Evolutionary conservation across 1,139 yeast species (phyloP).

Genomic region (Scheffersomyces cryptocercus): DNA sequence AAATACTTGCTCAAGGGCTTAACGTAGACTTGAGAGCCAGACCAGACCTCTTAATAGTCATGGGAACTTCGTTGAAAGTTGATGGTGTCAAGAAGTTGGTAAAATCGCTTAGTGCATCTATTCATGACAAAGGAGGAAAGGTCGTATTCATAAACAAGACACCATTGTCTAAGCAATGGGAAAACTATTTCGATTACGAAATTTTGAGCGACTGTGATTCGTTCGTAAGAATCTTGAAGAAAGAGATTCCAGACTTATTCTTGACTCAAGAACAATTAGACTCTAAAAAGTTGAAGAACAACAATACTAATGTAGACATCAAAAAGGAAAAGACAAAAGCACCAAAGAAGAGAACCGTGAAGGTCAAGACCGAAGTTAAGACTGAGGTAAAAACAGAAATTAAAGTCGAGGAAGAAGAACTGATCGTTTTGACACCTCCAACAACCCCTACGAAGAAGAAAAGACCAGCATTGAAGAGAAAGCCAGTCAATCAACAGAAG

Average conservation of each 20-base stretch:
- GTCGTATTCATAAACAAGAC: slow-evolving; percentile 66
- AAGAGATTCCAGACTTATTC: slow-evolving; percentile 59
- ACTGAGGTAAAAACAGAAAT: slow-evolving; percentile 5
- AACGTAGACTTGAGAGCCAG: slow-evolving; percentile 53
- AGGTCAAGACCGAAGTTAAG: slow-evolving; percentile 9
- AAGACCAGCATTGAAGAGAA: slow-evolving; percentile 14
- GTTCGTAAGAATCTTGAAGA: slow-evolving; percentile 60
- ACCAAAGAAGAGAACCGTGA: slow-evolving; percentile 2
- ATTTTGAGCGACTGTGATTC: slow-evolving; percentile 78
- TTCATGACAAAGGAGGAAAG: slow-evolving; percentile 62
- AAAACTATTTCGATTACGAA: slow-evolving; percentile 65
- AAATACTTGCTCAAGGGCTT: slow-evolving; percentile 60
- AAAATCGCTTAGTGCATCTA: slow-evolving; percentile 54
- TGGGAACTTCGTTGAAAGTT: slow-evolving; percentile 77
- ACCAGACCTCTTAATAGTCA: slow-evolving; percentile 67
- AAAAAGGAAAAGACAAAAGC: slow-evolving; percentile 8
- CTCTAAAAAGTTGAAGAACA: slow-evolving; percentile 38
- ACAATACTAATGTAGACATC: slow-evolving; percentile 7
- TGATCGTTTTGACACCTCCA: slow-evolving; percentile 27
- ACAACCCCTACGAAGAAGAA: slow-evolving; percentile 29
- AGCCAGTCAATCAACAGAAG: background rate
- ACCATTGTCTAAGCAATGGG: slow-evolving; percentile 55
- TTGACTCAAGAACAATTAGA: slow-evolving; percentile 54
- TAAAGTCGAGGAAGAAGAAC: slow-evolving; percentile 4
- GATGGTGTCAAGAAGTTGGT: slow-evolving; percentile 72